Base-by-base conservation (phyloP, 164 flowering plant species). In the Litsea cubeba region DNA sequence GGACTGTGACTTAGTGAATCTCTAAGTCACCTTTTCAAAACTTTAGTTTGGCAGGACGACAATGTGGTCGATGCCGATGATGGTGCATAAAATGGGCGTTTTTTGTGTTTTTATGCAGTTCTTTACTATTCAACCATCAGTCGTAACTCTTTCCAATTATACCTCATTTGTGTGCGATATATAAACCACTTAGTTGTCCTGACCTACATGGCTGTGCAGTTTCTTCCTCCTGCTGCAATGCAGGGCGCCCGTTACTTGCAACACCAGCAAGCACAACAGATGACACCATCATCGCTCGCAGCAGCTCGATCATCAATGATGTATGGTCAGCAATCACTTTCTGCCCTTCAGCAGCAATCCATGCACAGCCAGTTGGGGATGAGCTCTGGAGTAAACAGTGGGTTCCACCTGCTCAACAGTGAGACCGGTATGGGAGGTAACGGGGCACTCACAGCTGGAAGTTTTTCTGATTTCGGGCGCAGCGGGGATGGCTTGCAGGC, bases 301-400 rank as follows among this genome's bases (percentile, higher is more conserved):
- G 94, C 95, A 18, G 91, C 98, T 10, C 90, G 96, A 10, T 89
- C 96, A 28, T 86, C 95, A 50, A 86, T 90, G 91, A 64, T 90
- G 69, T 93, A 94, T 78, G 70, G 91, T 75, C 96, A 93, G 75
- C 87, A 87, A 22, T 82, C 83, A 17, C 72, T 91, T 0, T 80
- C 89, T 12, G 10, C 30, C 2, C 76, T 88, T 75, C 98, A 93
- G n/a, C 77, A 75, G 68, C 77, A 62, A 74, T 86, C 89, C 30
- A 18, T 89, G 79, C 97, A 91, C 72, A 74, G 85, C 82, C 97
- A 93, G 75, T 88, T 90, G 14, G 95, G 92, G 35, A 88, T 90
- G 93, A 81, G 89, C 79, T 84, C 94, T 2, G 86, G 90, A 50
- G 89, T 84, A 58, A 82, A 76, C 77, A 68, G 80, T 12, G 92